Conservation (phyloP, 345 rosid genomes). For the Arabis hirsuta region DNA sequence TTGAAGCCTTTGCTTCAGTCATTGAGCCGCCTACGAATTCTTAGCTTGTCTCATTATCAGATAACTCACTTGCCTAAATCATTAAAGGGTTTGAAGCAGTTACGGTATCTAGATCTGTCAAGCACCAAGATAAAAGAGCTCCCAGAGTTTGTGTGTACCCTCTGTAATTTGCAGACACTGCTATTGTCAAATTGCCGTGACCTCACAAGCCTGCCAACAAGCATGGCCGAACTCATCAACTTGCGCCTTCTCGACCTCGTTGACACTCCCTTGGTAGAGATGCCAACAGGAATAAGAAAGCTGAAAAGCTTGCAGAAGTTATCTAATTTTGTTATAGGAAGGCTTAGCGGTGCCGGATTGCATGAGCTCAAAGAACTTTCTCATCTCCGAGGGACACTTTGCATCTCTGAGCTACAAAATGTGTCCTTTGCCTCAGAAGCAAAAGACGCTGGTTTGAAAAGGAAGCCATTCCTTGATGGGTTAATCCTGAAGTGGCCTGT, state of each 20-base stretch:
- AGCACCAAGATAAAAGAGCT: conserved; percentile 42
- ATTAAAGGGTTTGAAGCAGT: conserved; percentile 36
- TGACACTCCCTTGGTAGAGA: conserved; percentile 36
- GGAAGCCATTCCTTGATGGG: conserved; percentile 43
- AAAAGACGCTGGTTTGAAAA: conserved; percentile 42
- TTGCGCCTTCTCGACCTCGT: conserved; percentile 45
- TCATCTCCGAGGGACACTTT: conserved; percentile 44
- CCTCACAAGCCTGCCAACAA: conserved; percentile 45
- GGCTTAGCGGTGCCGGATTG: conserved; percentile 40
- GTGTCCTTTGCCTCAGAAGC: conserved; percentile 43
- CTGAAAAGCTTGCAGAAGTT: conserved; percentile 42
- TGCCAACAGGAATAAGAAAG: conserved; percentile 47
- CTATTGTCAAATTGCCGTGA: conserved; percentile 30
- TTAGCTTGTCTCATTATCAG: conserved; percentile 44
- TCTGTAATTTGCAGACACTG: conserved; percentile 48
- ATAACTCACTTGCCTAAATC: conserved; percentile 43
- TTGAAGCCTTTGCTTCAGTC: conserved; percentile 35
- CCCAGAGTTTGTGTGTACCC: conserved; percentile 42
- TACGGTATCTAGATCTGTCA: conserved; percentile 47
- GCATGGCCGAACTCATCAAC: conserved; percentile 44
- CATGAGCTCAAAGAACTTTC: conserved; percentile 44
- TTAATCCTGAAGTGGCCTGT: conserved; percentile 46
- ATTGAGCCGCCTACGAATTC: conserved; percentile 34
- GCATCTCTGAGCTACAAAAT: conserved; percentile 46
- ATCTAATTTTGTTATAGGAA: conserved; percentile 44